Base-by-base conservation (phyloP, 108 stramenopile genomes). In the Pinguiococcus pyrenoidosus region DNA sequence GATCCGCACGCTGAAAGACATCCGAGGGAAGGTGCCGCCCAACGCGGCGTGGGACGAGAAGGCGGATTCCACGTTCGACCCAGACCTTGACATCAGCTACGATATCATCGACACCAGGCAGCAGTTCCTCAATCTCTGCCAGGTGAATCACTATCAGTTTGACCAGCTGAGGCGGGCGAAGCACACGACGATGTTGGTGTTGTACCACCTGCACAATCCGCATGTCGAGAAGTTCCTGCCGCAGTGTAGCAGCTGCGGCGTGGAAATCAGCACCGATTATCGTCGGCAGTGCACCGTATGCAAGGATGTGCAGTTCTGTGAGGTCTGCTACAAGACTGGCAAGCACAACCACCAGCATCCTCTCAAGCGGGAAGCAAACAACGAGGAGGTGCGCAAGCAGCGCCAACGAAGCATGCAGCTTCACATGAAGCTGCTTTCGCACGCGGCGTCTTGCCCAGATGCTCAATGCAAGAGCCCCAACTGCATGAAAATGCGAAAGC, bases 401-500 rank as follows among this genome's bases (percentile, higher is more conserved):
- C 73, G 92, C 17, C 80, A 87, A 44, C 69, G 87, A 21, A 83
- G 79, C 49, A 84, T 97, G 37, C 76, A 80, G 56, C 68, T 91
- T 9, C 96, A 97, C 71, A 89, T 97, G 90, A 83, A 91, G 49
- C 79, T 94, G 23, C 69, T 97, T 6, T 64, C 70, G 54, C 96
- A 97, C 52, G 89, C 96, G 6, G 79, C 89, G 5, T 82, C 80
- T 0, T 97, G 96, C 54, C 61, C 32, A 12, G 71, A 77, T 8
- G 54, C 66, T 17, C 77, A 84, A 28, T 98, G 92, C 63, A 76
- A 77, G 23, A 85, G 84, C 27, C 79, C 83, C 35, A 97, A 94
- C 58, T 97, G 96, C 73, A 73, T 72, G 23, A 88, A 87, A 58
- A 97, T 97, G 96, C n/a, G n/a, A n/a, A 97, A 97, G 80, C 87